Conservation (phyloP, 2,329 filamentous ascomycete species). For the Pseudogymnoascus sp. region DNA sequence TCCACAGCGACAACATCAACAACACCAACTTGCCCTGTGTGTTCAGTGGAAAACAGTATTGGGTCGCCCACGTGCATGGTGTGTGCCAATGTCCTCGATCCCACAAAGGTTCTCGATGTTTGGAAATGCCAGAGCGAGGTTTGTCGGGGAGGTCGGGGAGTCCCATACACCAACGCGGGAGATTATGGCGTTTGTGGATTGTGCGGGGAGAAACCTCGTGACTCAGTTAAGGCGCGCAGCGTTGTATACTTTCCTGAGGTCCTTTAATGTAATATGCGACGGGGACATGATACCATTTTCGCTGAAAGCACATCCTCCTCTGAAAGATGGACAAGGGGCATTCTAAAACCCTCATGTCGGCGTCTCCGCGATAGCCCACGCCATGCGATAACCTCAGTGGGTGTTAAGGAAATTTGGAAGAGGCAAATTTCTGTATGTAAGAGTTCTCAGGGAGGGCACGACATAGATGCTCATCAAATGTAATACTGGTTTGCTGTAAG, state of each 20-base stretch:
- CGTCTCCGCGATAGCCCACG: neutral
- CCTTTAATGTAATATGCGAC: neutral
- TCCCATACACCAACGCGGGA: constrained; percentile 55
- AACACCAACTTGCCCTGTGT: constrained; percentile 45
- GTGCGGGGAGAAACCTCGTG: constrained; percentile 40
- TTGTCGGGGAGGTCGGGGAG: constrained; percentile 41
- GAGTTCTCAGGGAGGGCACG: neutral
- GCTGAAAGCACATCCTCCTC: neutral
- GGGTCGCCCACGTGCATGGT: constrained; percentile 52
- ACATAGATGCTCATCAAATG: constrained; percentile 5
- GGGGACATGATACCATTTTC: constrained; percentile 1
- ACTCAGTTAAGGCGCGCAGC: neutral
- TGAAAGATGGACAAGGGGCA: neutral
- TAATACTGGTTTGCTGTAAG: neutral
- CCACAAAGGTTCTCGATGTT: constrained; percentile 41
- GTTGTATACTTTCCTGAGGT: neutral
- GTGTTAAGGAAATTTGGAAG: neutral
- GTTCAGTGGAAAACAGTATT: constrained; percentile 56
- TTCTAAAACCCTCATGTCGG: neutral
- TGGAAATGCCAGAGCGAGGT: constrained; percentile 54
- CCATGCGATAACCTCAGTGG: neutral
- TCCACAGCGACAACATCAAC: neutral
- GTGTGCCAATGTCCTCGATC: constrained; percentile 62
- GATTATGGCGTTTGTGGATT: constrained; percentile 64
- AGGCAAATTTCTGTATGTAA: neutral